These are phyloP conservation scores for Piper betle DNA, from an alignment of 164 flowering plant species.

Conservation along the genomic window DNA sequence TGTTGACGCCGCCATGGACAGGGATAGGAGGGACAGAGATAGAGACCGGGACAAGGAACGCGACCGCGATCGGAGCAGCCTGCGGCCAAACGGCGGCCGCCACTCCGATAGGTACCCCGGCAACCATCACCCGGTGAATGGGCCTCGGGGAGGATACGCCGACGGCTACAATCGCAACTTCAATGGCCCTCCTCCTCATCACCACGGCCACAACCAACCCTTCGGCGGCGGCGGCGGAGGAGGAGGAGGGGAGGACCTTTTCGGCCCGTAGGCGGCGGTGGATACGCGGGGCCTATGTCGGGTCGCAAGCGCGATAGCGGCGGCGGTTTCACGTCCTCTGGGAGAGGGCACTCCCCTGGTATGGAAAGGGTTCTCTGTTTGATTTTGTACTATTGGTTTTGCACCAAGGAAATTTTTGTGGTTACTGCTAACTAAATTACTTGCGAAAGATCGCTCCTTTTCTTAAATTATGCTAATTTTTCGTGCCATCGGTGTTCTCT, in stretches of 20 bases:
- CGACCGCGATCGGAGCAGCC: not conserved
- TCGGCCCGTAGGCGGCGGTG: slow-evolving; percentile 1
- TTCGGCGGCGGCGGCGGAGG: not conserved
- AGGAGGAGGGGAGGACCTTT: not conserved
- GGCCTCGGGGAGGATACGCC: not conserved
- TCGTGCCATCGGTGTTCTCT: too few relatives aligned
- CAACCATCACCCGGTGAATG: not conserved
- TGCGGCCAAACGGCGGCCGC: not conserved
- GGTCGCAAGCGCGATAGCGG: slow-evolving; percentile 1
- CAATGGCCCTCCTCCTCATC: not conserved
- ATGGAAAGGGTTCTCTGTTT: not conserved
- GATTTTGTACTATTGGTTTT: too few relatives aligned
- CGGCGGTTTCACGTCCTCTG: slow-evolving; percentile 1
- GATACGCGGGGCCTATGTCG: not conserved
- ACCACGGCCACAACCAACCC: not conserved
- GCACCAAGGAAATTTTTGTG: too few relatives aligned
- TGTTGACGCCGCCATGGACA: not conserved
- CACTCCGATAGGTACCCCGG: slow-evolving; percentile 1
- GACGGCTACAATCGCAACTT: slow-evolving; percentile 1
- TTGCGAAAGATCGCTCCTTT: too few relatives aligned
- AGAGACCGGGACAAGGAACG: not conserved
- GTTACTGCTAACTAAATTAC: too few relatives aligned
- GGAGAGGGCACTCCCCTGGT: slow-evolving; percentile 2
- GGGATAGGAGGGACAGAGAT: slow-evolving; percentile 1
- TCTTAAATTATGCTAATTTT: too few relatives aligned